Evolutionary conservation across 2,329 filamentous ascomycete species (phyloP).

Genomic region (Endocalyx cinctus): DNA sequence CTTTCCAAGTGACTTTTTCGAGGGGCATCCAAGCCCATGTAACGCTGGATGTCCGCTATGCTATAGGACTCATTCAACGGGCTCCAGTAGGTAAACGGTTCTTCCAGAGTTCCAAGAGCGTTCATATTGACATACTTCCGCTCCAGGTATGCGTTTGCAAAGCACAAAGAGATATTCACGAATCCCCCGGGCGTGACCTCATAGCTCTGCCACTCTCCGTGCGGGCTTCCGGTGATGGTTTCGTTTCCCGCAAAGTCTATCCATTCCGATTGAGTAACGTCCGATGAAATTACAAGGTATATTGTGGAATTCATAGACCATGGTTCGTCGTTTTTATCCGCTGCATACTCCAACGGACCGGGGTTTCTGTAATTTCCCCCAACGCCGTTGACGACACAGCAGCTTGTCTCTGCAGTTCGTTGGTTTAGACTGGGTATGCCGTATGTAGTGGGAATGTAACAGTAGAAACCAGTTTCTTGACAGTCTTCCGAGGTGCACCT

Average conservation of each 20-base stretch:
- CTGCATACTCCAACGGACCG: too few species aligned
- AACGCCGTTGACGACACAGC: too few species aligned
- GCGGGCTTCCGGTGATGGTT: neutral
- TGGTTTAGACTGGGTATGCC: too few species aligned
- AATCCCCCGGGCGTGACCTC: neutral
- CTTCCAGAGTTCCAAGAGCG: neutral
- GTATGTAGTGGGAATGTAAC: too few species aligned
- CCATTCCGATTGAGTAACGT: slow-evolving; percentile 4
- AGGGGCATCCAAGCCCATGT: slow-evolving; percentile 1
- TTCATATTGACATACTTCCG: slow-evolving; percentile 6
- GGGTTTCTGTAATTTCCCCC: too few species aligned
- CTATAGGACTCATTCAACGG: too few species aligned
- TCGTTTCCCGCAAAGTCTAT: too few species aligned
- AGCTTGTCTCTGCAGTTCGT: too few species aligned
- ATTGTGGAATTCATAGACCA: too few species aligned
- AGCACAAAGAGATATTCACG: slow-evolving; percentile 11
- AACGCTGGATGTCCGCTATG: neutral
- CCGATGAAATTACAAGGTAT: slow-evolving; percentile 1
- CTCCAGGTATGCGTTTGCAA: slow-evolving; percentile 4
- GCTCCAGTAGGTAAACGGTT: slow-evolving; percentile 2
- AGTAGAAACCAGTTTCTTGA: too few species aligned
- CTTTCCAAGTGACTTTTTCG: slow-evolving; percentile 1
- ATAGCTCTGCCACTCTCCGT: slow-evolving; percentile 10
- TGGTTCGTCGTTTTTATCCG: too few species aligned
- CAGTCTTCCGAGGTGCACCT: too few species aligned